Percentiles rank a stretch among this genome's conserved stretches.
phyloP scores from a whole-genome alignment of 495 filamentous ascomycete genomes.

The Corynascus novoguineensis region DNA sequence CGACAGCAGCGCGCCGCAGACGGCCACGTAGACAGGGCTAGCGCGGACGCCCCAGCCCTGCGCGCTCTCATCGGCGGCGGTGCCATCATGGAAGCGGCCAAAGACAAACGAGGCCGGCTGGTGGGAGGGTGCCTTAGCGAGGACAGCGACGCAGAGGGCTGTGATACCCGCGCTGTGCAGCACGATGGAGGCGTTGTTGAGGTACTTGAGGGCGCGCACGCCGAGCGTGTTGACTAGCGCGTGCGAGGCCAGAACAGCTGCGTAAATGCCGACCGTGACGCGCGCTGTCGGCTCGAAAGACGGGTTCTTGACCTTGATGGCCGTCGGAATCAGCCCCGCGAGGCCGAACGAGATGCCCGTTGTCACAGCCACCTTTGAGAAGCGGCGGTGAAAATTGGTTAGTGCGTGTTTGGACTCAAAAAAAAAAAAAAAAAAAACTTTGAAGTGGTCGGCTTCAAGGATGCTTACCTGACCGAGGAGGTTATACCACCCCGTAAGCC shows the following conservation, averaged over 20 bases:
- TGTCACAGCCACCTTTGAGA: constrained; percentile 51
- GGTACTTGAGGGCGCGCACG: constrained; percentile 49
- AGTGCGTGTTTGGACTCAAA: neutral
- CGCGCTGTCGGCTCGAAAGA: constrained; percentile 45
- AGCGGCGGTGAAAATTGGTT: neutral
- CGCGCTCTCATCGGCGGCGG: constrained; percentile 38
- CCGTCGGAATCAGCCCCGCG: constrained; percentile 54
- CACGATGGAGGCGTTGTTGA: constrained; percentile 59
- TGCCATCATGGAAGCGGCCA: constrained; percentile 51
- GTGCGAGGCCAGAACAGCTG: constrained; percentile 54
- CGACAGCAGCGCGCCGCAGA: constrained; percentile 48
- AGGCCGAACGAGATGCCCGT: constrained; percentile 64
- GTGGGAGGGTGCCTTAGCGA: constrained; percentile 58
- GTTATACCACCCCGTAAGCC: constrained; percentile 63
- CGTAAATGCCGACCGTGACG: constrained; percentile 58
- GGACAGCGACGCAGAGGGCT: constrained; percentile 52
- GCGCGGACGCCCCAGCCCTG: constrained; percentile 41
- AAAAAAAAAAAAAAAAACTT: too few relatives aligned
- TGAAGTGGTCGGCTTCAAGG: neutral
- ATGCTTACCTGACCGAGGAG: constrained; percentile 44
- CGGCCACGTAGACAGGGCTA: constrained; percentile 45
- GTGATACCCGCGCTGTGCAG: constrained; percentile 55
- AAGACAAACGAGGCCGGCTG: constrained; percentile 58
- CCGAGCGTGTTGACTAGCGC: constrained; percentile 55
- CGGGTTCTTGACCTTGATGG: constrained; percentile 50